A percentile compares a stretch with the other conserved stretches of the same genome.
These are phyloP conservation scores for Xylaria castorea DNA, from an alignment of 495 filamentous ascomycete species.

Conservation along the genomic window DNA sequence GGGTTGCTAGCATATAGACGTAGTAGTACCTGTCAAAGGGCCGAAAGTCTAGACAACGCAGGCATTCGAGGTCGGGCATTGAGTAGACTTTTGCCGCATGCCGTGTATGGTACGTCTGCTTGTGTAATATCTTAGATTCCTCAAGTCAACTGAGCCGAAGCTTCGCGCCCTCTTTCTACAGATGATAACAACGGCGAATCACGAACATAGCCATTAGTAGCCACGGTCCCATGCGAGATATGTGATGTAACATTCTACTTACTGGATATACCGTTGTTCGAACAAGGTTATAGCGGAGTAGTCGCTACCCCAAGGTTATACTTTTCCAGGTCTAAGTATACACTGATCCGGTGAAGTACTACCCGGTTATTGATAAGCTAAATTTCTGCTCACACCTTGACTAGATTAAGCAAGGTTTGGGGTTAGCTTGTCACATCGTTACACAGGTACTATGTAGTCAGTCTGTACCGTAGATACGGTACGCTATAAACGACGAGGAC, in stretches of 20 bases:
- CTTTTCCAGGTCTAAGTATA: not conserved
- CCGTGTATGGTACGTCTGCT: not conserved
- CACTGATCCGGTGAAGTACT: not conserved
- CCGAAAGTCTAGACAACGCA: not conserved
- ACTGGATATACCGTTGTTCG: not conserved
- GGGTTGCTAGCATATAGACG: not conserved
- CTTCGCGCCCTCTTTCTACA: not conserved
- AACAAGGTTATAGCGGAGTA: not conserved
- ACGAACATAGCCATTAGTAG: not conserved
- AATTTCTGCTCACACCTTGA: not conserved
- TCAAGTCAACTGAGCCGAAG: not conserved
- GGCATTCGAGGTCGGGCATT: not conserved
- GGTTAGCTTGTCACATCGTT: not conserved
- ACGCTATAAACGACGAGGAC: not conserved
- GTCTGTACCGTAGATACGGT: not conserved
- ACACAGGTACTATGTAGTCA: not conserved
- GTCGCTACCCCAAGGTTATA: not conserved
- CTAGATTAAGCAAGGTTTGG: not conserved
- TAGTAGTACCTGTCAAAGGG: not conserved
- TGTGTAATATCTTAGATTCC: not conserved
- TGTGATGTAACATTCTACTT: not conserved
- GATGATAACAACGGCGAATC: not conserved
- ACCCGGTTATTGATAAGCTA: not conserved
- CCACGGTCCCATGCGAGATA: not conserved
- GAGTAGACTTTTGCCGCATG: not conserved